Evolutionary conservation across 805 yeast species (phyloP), one percentile per base, ranked within the genome.

Genomic region (Saturnispora quitensis): DNA sequence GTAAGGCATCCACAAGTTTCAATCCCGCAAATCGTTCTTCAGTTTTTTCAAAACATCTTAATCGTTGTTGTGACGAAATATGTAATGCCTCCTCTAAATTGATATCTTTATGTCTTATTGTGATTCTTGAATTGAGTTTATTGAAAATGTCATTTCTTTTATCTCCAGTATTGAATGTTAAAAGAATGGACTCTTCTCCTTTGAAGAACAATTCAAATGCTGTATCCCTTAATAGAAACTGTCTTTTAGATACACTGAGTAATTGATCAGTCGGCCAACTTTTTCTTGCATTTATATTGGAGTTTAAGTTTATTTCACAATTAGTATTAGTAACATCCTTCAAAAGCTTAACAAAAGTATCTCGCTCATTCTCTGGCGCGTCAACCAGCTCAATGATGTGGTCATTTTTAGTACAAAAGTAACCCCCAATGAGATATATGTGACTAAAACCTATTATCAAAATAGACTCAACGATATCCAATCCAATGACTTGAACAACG

Each of bases 201-300:
- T 75, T 74, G 63, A 87, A 86, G 55, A 86, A 82, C 60, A 88
- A 66, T 60, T 89, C 96, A 35, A 88, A 62, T 0, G 93, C 96
- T 44, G 85, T 86, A 65, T 88, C 95, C 51, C 96, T 69, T 15
- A 89, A 69, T 18, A 89, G 64, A 59, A 88, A 89, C 38, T 84
- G 88, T 48, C 95, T 68, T 56, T 85, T 86, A 3, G 89, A 80
- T 12, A 84, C 78, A 4, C 84, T 80, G 0, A 80, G 76, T 18
- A 89, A 61, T 43, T 77, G 77, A 5, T 71, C 71, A 20, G 85
- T 58, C 24, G 77, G 73, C 93, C 95, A 87, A 13, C 73, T 67
- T 54, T 74, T 74, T 0, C 78, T 77, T 13, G 71, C 62, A 58
- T 83, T 86, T 9, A 48, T n/a, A 7, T 45, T 28, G 18, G 8